These are phyloP conservation scores for Cordyceps farinosa DNA, from an alignment of 2,329 filamentous ascomycete genomes.

Conservation along the genomic window DNA sequence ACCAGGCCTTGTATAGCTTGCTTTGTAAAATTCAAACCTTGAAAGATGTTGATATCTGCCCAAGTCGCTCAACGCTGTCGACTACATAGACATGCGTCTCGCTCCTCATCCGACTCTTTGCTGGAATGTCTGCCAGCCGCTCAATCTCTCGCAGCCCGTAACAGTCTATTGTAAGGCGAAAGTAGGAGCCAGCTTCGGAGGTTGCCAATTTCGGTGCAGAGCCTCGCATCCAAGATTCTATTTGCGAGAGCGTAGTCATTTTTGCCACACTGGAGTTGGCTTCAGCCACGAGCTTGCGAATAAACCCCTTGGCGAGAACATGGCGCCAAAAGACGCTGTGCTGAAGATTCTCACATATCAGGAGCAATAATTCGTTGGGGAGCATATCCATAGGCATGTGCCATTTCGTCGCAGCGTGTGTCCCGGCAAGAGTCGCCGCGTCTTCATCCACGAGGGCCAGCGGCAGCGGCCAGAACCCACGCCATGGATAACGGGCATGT, in stretches of 20 bases:
- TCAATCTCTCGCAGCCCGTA: constrained; percentile 7
- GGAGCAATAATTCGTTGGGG: neutral
- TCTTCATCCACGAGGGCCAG: neutral
- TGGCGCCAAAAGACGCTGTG: constrained; percentile 6
- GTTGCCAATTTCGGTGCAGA: neutral
- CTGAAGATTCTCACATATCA: neutral
- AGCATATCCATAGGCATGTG: constrained; percentile 2
- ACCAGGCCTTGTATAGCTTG: neutral
- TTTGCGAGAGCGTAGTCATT: neutral
- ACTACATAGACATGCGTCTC: constrained; percentile 2
- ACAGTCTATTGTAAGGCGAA: constrained; percentile 10
- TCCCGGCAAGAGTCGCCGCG: constrained; percentile 1
- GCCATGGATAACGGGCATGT: constrained; percentile 13
- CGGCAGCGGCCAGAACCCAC: constrained; percentile 12
- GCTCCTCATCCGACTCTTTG: neutral
- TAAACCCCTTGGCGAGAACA: constrained; percentile 9
- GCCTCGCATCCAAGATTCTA: constrained; percentile 8
- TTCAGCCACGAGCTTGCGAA: neutral
- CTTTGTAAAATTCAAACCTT: neutral
- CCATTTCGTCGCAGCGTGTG: neutral
- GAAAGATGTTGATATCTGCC: neutral
- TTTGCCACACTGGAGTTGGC: neutral
- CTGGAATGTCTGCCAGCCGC: neutral
- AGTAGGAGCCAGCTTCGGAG: neutral
- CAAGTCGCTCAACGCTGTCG: neutral